Evolutionary conservation across 2,329 filamentous ascomycete species (phyloP).

Genomic region (Pseudogymnoascus pannorum): DNA sequence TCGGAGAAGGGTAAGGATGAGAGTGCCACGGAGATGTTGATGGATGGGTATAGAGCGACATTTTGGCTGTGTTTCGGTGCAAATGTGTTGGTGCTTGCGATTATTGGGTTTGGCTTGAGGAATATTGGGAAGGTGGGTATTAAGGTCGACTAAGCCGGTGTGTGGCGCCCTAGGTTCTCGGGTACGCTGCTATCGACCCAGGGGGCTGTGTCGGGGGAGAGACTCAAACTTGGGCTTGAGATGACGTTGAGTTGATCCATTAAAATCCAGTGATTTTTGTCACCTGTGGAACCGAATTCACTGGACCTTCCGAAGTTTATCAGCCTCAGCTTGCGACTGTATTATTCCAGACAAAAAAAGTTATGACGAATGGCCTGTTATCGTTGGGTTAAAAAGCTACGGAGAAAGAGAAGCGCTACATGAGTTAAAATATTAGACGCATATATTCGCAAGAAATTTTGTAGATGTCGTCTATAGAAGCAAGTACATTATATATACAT

Average conservation of each 20-base stretch:
- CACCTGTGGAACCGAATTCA: too few relatives aligned
- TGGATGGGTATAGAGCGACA: constrained; percentile 44
- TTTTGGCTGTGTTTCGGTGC: constrained; percentile 47
- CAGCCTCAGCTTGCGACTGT: too few relatives aligned
- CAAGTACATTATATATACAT: neutral
- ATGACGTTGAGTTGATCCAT: too few relatives aligned
- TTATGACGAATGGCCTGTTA: neutral
- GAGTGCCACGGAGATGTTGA: constrained; percentile 30
- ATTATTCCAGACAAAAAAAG: too few relatives aligned
- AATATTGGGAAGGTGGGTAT: constrained; percentile 37
- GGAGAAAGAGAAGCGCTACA: too few relatives aligned
- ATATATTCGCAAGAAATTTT: neutral
- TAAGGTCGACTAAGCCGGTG: constrained; percentile 12
- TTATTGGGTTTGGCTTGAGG: constrained; percentile 35
- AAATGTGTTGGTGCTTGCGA: constrained; percentile 30
- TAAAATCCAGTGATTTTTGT: too few relatives aligned
- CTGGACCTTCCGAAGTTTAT: too few relatives aligned
- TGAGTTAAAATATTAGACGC: neutral
- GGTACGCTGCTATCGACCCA: neutral
- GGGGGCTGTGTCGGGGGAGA: neutral
- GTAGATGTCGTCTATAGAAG: neutral
- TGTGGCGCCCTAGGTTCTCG: neutral
- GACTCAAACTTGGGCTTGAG: too few relatives aligned
- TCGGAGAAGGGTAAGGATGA: constrained; percentile 26
- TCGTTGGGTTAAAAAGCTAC: neutral